A percentile compares a stretch with the other conserved stretches of the same genome.
Conservation (phyloP, 1,284 basidiomycete genomes). For the Ceratobasidium papillatum region DNA sequence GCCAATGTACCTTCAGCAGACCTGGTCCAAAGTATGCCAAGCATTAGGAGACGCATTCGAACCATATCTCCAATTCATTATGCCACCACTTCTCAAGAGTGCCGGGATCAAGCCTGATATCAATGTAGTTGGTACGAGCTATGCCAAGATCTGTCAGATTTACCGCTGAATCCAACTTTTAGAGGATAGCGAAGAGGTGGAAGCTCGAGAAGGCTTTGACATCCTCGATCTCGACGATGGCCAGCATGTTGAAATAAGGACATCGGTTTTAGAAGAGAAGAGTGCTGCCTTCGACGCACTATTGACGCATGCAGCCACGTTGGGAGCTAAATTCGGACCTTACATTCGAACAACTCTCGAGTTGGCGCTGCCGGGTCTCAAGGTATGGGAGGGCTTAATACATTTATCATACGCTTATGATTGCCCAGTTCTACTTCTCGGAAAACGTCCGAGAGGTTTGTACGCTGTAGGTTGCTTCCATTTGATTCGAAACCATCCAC, state of each 20-base stretch:
- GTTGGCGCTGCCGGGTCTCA: constrained; percentile 72
- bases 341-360: constrained; percentile 76
- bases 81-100: constrained; percentile 77
- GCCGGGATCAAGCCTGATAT: constrained; percentile 83
- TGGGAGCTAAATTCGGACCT: constrained; percentile 73
- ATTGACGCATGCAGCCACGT: constrained; percentile 77
- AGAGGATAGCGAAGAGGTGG: constrained; percentile 68
- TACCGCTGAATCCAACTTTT: neutral
- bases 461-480: constrained; percentile 63
- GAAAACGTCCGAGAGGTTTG: constrained; percentile 84
- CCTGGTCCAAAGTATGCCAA: constrained; percentile 85
- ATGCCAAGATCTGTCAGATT: neutral
- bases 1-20: constrained; percentile 49
- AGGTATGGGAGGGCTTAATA: neutral
- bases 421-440: constrained; percentile 72
- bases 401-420: neutral
- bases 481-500: neutral
- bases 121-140: constrained; percentile 70
- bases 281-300: constrained; percentile 87
- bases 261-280: constrained; percentile 84
- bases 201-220: constrained; percentile 79
- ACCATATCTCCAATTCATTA: constrained; percentile 81
- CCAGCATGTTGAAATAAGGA: constrained; percentile 76
- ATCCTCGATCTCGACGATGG: constrained; percentile 64
- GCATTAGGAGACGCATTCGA: constrained; percentile 83